Conservation (phyloP, 1,284 basidiomycete genomes). For the Papiliotrema flavescens region DNA sequence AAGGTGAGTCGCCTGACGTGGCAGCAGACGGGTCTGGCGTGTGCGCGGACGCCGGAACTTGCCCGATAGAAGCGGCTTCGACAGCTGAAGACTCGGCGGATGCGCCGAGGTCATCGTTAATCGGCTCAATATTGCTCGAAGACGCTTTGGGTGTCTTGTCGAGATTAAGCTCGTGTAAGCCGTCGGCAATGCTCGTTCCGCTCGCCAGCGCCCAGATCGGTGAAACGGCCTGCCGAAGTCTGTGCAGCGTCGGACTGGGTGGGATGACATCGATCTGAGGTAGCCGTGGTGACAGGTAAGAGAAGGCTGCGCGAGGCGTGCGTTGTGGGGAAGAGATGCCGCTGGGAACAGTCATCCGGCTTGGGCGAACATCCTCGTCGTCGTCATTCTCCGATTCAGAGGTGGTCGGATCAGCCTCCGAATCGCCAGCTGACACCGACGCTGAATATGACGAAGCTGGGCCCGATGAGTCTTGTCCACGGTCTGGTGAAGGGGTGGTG, state of each 20-base stretch:
- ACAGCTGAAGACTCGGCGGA: too few species aligned
- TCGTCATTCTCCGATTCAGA: slow-evolving; percentile 4
- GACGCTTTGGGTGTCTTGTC: slow-evolving; percentile 16
- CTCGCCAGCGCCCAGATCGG: slow-evolving; percentile 47
- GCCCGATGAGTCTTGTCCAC: not conserved
- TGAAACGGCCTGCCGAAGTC: slow-evolving; percentile 30
- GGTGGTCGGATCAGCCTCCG: not conserved
- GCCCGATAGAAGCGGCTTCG: too few species aligned
- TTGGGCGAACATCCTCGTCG: not conserved
- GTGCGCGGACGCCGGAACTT: too few species aligned
- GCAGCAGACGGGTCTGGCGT: not conserved
- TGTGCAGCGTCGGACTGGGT: slow-evolving; percentile 32
- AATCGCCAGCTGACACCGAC: not conserved
- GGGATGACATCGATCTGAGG: slow-evolving; percentile 25
- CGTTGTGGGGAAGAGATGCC: not conserved
- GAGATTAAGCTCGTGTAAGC: slow-evolving; percentile 32
- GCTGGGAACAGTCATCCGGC: not conserved
- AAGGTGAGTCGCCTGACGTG: not conserved
- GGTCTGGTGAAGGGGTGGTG: slow-evolving; percentile 10
- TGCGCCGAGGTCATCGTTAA: too few species aligned
- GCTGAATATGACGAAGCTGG: not conserved
- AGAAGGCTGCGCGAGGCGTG: slow-evolving; percentile 1
- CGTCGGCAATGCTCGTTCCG: slow-evolving; percentile 15
- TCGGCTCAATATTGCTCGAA: too few species aligned
- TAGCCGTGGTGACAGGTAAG: not conserved